Percentiles rank a stretch among this genome's conserved stretches.
phyloP scores from a whole-genome alignment of 2,329 filamentous ascomycete genomes.

The Cladosporium sp. region DNA sequence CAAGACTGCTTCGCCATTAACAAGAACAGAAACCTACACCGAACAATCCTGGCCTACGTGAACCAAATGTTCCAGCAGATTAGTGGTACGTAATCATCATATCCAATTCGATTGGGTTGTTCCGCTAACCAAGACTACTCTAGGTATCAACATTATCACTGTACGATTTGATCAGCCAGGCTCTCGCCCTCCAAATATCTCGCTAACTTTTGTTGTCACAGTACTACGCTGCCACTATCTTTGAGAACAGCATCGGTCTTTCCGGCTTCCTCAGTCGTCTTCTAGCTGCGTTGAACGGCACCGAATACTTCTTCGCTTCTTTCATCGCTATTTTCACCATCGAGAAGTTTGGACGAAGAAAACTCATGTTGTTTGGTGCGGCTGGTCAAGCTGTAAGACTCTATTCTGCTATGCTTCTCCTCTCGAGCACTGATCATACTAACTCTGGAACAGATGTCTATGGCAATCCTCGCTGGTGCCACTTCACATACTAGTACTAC shows the following conservation, averaged over 20 bases:
- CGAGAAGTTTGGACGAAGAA: slow-evolving; percentile 58
- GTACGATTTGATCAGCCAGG: not conserved
- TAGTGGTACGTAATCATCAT: slow-evolving; percentile 24
- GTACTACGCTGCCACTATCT: slow-evolving; percentile 51
- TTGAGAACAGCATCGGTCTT: slow-evolving; percentile 56
- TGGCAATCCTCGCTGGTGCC: slow-evolving; percentile 36
- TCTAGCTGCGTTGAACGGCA: slow-evolving; percentile 57
- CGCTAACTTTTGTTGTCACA: not conserved
- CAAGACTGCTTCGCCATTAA: slow-evolving; percentile 35
- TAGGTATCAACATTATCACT: slow-evolving; percentile 10
- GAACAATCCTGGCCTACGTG: slow-evolving; percentile 38
- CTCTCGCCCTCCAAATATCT: too few species aligned
- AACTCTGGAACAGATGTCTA: slow-evolving; percentile 28
- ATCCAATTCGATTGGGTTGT: not conserved
- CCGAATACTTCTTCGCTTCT: slow-evolving; percentile 55
- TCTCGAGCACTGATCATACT: not conserved
- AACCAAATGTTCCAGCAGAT: slow-evolving; percentile 43
- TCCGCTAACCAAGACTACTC: not conserved
- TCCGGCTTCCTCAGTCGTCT: slow-evolving; percentile 50
- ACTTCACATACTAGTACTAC: slow-evolving; percentile 27
- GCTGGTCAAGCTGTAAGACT: slow-evolving; percentile 45
- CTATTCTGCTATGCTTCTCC: not conserved
- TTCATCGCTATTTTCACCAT: slow-evolving; percentile 54
- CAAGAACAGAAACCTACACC: slow-evolving; percentile 40
- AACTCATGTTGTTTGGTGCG: slow-evolving; percentile 72